Conservation (phyloP, 2,329 filamentous ascomycete genomes). For the Phialemonium atrogriseum region DNA sequence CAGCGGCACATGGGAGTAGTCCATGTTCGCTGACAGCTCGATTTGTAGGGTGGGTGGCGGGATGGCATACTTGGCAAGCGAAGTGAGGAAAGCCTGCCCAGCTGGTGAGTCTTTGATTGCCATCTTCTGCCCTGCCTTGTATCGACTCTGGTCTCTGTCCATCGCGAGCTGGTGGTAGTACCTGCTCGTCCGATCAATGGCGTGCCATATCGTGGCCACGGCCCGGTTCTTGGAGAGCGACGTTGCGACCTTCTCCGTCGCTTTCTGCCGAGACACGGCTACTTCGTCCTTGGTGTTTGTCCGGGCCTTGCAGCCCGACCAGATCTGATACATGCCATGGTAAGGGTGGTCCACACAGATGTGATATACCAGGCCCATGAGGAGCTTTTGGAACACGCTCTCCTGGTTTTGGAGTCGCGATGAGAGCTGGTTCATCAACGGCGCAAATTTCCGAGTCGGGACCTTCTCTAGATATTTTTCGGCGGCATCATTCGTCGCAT, state of each 20-base stretch:
- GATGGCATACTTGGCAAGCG: conserved; percentile 57
- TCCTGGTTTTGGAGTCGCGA: conserved; percentile 74
- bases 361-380: conserved; percentile 65
- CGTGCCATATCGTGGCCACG: conserved; percentile 54
- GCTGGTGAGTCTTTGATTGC: conserved; percentile 46
- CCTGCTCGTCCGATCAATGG: conserved; percentile 67
- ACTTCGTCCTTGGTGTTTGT: conserved; percentile 65
- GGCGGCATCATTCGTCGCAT: conserved; percentile 70
- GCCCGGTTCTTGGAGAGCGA: conserved; percentile 45
- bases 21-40: conserved; percentile 59
- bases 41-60: conserved; percentile 88
- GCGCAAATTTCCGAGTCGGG: conserved; percentile 83
- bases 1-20: conserved; percentile 72
- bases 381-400: conserved; percentile 64
- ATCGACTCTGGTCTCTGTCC: conserved; percentile 54
- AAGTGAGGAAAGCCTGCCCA: conserved; percentile 54
- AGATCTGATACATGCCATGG: conserved; percentile 96
- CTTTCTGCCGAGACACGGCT: conserved; percentile 63
- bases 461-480: conserved; percentile 61
- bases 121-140: conserved; percentile 60
- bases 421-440: conserved; percentile 90
- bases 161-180: conserved; percentile 56
- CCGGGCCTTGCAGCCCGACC: conserved; percentile 66
- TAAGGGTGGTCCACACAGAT: conserved; percentile 93
- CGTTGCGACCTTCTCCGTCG: conserved; percentile 61